Conservation (phyloP, 1,284 basidiomycete genomes). For the Quambalaria eucalypti region DNA sequence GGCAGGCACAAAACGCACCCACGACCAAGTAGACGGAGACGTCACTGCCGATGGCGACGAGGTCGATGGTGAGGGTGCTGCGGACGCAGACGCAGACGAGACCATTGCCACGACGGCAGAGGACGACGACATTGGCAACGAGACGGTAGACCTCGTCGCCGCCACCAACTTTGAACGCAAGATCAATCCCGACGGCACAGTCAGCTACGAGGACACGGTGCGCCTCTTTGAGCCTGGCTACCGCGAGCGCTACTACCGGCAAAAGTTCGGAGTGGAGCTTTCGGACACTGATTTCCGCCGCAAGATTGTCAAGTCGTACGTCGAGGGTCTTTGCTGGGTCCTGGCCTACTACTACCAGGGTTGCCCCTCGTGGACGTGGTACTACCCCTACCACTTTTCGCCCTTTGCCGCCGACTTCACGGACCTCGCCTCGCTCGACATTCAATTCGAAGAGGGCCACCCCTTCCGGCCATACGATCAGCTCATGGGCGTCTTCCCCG, state of each 20-base stretch:
- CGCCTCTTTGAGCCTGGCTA: conserved; percentile 64
- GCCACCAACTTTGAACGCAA: conserved; percentile 27
- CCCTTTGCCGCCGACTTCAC: conserved; percentile 94
- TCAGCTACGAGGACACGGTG: conserved; percentile 85
- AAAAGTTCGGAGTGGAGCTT: conserved; percentile 78
- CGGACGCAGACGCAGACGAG: conserved; percentile 55
- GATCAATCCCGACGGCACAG: conserved; percentile 49
- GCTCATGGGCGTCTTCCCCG: conserved; percentile 94
- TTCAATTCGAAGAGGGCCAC: conserved; percentile 66
- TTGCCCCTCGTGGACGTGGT: conserved; percentile 94
- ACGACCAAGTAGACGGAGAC: conserved; percentile 1
- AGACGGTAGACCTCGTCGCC: conserved; percentile 23
- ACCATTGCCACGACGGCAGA: conserved; percentile 49
- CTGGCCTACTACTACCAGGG: conserved; percentile 98
- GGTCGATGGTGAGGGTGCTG: conserved; percentile 13
- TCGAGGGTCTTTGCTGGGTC: conserved; percentile 95
- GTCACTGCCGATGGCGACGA: conserved; percentile 48
- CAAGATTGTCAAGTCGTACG: conserved; percentile 69
- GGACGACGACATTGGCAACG: conserved; percentile 53
- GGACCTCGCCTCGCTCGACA: conserved; percentile 63
- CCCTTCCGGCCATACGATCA: conserved; percentile 97
- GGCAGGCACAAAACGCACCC: conserved; percentile 6
- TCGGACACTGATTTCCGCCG: conserved; percentile 66
- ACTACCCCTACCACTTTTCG: conserved; percentile 95
- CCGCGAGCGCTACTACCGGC: conserved; percentile 83